Base-by-base conservation (phyloP, 2,329 filamentous ascomycete genomes). In the Endocalyx cinctus region DNA sequence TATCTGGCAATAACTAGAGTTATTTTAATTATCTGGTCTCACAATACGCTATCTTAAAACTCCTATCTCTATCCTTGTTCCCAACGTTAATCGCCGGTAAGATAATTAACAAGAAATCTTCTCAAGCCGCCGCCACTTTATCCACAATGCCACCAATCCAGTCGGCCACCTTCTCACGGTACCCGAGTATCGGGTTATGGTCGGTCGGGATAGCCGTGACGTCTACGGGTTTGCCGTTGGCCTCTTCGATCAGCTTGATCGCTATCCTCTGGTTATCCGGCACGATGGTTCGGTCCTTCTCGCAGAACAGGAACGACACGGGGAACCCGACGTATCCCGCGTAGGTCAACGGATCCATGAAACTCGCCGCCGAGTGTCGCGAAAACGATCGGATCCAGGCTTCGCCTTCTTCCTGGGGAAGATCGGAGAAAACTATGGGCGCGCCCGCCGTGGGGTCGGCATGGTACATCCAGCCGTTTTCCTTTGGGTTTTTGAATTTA, bases 401-500 rank as follows among this genome's bases (percentile, higher is more conserved):
- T 8, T 8, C 20, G 8, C 20, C 20, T 8, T 23, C 20, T 23
- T 23, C 20, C n/a, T 23, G 8, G 8, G 20, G n/a, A 23, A 23
- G 20, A n/a, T 23, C 20, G n/a, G 20, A 23, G n/a, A 23, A n/a
- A n/a, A n/a, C 8, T 8, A 23, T 32, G 11, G 33, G 25, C 1
- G 51, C 51, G 7, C 47, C 27, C 5, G 12, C 10, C 8, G 29
- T 22, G 12, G 35, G 31, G 17, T 46, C 29, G 16, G 45, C 25
- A 13, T 51, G 44, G 39, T 49, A 47, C 15, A 54, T 36, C 51
- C 52, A 54, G 22, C 50, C 48, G 8, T 42, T 30, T 17, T 49
- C 43, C 47, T 52, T 4, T 12, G 4, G n/a, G 16, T n/a, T n/a
- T n/a, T n/a, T n/a, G n/a, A n/a, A n/a, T n/a, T n/a, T n/a, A n/a